Evolutionary conservation across 169 alveolate genomes (phyloP).

Genomic region (Amoebophrya sp.): DNA sequence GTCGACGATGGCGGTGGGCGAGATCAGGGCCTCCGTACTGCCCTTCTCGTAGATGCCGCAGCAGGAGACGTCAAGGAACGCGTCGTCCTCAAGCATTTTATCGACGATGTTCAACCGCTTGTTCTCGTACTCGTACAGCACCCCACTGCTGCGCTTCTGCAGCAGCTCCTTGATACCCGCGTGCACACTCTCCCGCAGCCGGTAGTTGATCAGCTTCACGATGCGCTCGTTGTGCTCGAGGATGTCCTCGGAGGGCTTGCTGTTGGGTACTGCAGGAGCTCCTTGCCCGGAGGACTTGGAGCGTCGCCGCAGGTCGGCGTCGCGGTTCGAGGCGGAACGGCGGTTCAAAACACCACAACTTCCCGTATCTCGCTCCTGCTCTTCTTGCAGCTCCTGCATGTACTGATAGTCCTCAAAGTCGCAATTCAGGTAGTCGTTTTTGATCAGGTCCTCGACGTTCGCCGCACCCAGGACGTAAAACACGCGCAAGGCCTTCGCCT

Average conservation of each 20-base stretch:
- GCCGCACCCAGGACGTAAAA: background rate
- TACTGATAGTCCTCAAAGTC: background rate
- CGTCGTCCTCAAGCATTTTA: background rate
- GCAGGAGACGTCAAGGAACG: background rate
- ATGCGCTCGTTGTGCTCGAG: background rate
- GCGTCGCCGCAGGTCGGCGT: too few relatives aligned
- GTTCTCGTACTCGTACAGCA: background rate
- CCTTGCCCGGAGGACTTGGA: too few relatives aligned
- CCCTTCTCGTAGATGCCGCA: background rate
- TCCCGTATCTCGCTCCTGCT: too few relatives aligned
- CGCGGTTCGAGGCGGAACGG: too few relatives aligned
- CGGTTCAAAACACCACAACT: too few relatives aligned
- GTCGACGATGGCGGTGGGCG: background rate
- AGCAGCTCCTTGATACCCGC: background rate
- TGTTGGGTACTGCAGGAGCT: too few relatives aligned
- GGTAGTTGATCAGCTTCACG: background rate
- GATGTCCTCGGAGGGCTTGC: too few relatives aligned
- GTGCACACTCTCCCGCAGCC: background rate
- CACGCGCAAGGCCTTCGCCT: background rate
- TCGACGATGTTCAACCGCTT: background rate
- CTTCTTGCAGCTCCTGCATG: too few relatives aligned
- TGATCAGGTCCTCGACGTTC: background rate
- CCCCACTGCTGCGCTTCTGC: background rate
- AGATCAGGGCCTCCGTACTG: background rate
- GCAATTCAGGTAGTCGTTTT: background rate